phyloP scores from a whole-genome alignment of 1,284 basidiomycete species.

The Bondarzewia mesenterica region DNA sequence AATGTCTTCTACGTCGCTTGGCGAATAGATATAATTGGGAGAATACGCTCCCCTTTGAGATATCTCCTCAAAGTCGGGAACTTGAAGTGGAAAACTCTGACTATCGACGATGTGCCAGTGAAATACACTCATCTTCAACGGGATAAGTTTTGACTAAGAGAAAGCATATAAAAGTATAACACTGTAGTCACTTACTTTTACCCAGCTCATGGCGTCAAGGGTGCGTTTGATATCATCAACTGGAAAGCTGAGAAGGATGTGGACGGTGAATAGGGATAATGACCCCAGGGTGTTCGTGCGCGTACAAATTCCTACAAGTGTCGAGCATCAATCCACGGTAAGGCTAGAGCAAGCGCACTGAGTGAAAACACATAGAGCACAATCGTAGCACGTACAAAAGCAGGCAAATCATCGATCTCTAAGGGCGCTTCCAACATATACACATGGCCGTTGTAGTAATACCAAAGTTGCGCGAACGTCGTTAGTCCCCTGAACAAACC shows the following conservation, averaged over 20 bases:
- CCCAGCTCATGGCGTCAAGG: constrained; percentile 82
- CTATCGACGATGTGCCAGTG: constrained; percentile 80
- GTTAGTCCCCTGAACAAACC: constrained; percentile 77
- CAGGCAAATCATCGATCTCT: constrained; percentile 33
- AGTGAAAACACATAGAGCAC: neutral
- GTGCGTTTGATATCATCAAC: constrained; percentile 62
- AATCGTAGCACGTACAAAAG: constrained; percentile 3
- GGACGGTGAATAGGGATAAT: neutral
- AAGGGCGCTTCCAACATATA: constrained; percentile 61
- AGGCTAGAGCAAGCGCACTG: constrained; percentile 32
- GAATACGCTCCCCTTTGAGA: constrained; percentile 67
- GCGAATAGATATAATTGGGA: constrained; percentile 45
- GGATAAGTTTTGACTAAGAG: neutral
- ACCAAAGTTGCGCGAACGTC: constrained; percentile 79
- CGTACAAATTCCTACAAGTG: constrained; percentile 58
- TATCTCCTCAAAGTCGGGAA: constrained; percentile 57
- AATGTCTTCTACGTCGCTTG: constrained; percentile 53
- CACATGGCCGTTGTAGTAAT: constrained; percentile 32
- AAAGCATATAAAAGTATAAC: no score
- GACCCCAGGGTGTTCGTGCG: constrained; percentile 1
- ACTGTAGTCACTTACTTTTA: constrained; percentile 71
- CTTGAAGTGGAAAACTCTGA: constrained; percentile 68
- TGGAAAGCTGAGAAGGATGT: constrained; percentile 42
- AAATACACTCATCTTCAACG: constrained; percentile 52
- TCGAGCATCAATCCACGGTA: constrained; percentile 82